phyloP scores from a whole-genome alignment of 805 yeast species.

The Kodamaea hsintzibuensis region DNA sequence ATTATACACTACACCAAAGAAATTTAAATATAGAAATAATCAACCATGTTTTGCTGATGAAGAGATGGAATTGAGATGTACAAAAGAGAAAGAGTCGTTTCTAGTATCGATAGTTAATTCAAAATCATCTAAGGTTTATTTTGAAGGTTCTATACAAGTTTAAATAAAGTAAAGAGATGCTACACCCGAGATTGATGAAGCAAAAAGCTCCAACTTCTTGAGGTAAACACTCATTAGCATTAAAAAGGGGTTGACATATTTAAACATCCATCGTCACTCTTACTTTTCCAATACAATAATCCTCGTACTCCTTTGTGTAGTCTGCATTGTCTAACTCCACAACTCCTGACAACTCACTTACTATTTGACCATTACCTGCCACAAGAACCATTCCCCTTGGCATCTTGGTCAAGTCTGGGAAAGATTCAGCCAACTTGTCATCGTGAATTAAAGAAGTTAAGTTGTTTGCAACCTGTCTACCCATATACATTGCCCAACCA shows the following conservation, averaged over 20 bases:
- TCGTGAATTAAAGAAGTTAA: constrained; percentile 30
- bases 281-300: constrained; percentile 43
- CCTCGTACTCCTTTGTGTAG: constrained; percentile 40
- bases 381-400: constrained; percentile 45
- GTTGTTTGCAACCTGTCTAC: constrained; percentile 40
- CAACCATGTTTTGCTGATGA: constrained; percentile 51
- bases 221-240: background rate
- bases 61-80: constrained; percentile 17
- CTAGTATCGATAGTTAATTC: constrained; percentile 3
- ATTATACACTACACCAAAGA: constrained; percentile 14
- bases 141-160: constrained; percentile 8
- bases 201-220: too few species aligned
- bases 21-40: constrained; percentile 49
- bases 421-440: constrained; percentile 31
- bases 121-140: constrained; percentile 4
- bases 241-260: background rate
- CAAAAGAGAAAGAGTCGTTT: background rate
- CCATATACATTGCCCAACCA: constrained; percentile 48
- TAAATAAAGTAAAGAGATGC: background rate
- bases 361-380: constrained; percentile 39
- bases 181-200: too few species aligned
- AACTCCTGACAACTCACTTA: constrained; percentile 36
- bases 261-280: constrained; percentile 32
- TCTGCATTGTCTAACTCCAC: constrained; percentile 34
- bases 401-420: constrained; percentile 33